A percentile compares a stretch with the other conserved stretches of the same genome.
Evolutionary conservation across 768 basidiomycete species (phyloP).

Genomic region (Russula compacta): DNA sequence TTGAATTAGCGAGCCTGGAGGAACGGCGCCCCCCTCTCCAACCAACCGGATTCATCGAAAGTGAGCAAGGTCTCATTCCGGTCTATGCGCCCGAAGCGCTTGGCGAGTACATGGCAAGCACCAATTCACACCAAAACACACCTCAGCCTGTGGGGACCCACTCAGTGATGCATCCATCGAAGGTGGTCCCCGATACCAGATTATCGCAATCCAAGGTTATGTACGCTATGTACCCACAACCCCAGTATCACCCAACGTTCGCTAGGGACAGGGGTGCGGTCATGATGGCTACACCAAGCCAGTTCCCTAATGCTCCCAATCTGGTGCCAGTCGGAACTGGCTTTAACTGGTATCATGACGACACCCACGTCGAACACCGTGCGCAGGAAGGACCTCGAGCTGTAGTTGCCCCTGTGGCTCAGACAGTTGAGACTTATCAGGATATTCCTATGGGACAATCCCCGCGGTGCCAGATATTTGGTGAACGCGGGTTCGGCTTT

Average conservation of each 20-base stretch:
- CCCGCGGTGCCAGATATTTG: background rate
- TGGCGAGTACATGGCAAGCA: slow-evolving; percentile 52
- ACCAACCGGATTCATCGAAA: slow-evolving; percentile 63
- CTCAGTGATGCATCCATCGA: slow-evolving; percentile 11
- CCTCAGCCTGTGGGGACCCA: slow-evolving; percentile 18
- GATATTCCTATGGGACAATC: background rate
- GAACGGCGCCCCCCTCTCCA: slow-evolving; percentile 38
- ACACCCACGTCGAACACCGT: background rate
- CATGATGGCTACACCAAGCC: background rate
- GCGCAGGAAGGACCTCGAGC: background rate
- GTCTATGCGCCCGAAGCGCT: slow-evolving; percentile 60
- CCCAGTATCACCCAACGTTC: slow-evolving; percentile 8
- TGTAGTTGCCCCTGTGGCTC: background rate
- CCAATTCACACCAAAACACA: slow-evolving; percentile 27
- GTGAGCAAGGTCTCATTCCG: slow-evolving; percentile 61
- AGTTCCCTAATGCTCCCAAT: background rate
- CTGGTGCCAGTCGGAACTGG: slow-evolving; percentile 2
- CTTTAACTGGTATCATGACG: slow-evolving; percentile 10
- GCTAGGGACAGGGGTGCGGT: background rate
- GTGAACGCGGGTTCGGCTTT: slow-evolving; percentile 6
- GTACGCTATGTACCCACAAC: slow-evolving; percentile 6
- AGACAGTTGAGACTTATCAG: background rate
- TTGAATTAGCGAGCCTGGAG: background rate
- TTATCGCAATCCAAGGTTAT: background rate
- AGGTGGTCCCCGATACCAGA: background rate